Conservation (phyloP, 768 basidiomycete species). For the Boletales sp. region DNA sequence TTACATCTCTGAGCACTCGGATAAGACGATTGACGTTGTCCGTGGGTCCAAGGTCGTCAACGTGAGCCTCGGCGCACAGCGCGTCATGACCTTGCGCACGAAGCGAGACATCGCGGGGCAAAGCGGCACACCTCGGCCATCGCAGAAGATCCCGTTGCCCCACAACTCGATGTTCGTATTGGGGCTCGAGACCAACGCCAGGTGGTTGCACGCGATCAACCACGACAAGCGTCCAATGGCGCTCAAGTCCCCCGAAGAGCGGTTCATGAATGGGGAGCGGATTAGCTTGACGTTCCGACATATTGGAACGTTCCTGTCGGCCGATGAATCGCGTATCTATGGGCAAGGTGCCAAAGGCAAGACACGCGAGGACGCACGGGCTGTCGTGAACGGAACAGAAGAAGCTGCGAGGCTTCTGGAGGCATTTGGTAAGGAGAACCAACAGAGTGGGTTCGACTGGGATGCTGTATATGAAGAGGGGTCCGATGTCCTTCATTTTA, state of each 20-base stretch:
- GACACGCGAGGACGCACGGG: constrained; percentile 46
- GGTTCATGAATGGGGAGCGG: constrained; percentile 52
- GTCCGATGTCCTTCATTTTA: constrained; percentile 66
- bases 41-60: constrained; percentile 75
- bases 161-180: constrained; percentile 84
- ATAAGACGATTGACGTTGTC: constrained; percentile 82
- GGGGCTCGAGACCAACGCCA: constrained; percentile 67
- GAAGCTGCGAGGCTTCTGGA: constrained; percentile 49
- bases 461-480: constrained; percentile 60
- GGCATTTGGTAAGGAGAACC: constrained; percentile 76
- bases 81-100: constrained; percentile 68
- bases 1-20: constrained; percentile 83
- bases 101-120: constrained; percentile 47
- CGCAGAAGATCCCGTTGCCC: constrained; percentile 69
- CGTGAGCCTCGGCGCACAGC: constrained; percentile 75
- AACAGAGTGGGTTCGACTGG: constrained; percentile 69
- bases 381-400: constrained; percentile 50
- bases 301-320: constrained; percentile 71
- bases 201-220: constrained; percentile 75
- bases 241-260: constrained; percentile 55
- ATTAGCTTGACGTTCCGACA: constrained; percentile 79
- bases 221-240: constrained; percentile 64
- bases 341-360: constrained; percentile 74
- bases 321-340: constrained; percentile 51
- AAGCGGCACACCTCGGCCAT: constrained; percentile 30